Conservation (phyloP, 768 basidiomycete species). For the Kwoniella dendrophila region DNA sequence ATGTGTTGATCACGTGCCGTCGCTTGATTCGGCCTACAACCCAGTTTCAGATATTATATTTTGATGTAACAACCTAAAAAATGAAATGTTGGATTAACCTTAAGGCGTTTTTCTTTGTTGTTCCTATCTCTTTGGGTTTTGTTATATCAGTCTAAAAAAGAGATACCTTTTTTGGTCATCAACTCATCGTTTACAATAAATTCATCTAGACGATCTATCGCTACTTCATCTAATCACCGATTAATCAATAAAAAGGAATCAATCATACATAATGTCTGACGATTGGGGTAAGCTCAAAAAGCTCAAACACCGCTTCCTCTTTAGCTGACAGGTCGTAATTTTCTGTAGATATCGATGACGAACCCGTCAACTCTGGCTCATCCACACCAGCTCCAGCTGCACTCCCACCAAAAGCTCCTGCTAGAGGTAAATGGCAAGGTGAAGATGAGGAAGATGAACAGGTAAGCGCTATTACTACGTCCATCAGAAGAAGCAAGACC, state of each 20-base stretch:
- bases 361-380: constrained; percentile 45
- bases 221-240: neutral
- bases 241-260: neutral
- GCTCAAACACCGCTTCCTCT: neutral
- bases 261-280: constrained; percentile 36
- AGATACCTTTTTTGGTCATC: too few relatives aligned
- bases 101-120: too few relatives aligned
- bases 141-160: too few relatives aligned
- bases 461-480: constrained; percentile 64
- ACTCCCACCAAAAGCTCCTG: constrained; percentile 34
- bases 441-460: constrained; percentile 84
- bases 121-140: too few relatives aligned
- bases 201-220: neutral
- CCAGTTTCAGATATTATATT: too few relatives aligned
- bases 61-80: too few relatives aligned
- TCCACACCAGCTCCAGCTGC: constrained; percentile 44
- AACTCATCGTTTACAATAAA: neutral
- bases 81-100: too few relatives aligned
- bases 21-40: neutral
- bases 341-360: constrained; percentile 42
- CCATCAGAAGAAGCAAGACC: too few relatives aligned
- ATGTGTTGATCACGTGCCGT: neutral
- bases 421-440: constrained; percentile 77
- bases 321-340: neutral
- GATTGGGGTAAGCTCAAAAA: constrained; percentile 43